These are phyloP conservation scores for Babesia bigemina DNA, from an alignment of 169 alveolate genomes.

Conservation along the genomic window DNA sequence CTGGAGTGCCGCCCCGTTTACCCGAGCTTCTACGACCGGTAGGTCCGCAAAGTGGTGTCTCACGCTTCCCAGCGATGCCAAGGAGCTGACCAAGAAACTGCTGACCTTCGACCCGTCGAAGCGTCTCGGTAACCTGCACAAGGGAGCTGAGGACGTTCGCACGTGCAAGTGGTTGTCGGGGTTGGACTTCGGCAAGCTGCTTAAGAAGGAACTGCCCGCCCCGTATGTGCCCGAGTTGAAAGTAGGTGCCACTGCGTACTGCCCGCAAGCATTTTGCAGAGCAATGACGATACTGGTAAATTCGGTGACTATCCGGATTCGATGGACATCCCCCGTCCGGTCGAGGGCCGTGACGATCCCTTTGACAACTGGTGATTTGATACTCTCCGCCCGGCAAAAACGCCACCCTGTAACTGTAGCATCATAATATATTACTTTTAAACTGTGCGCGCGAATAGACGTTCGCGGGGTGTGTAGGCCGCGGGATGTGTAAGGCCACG, in stretches of 20 bases:
- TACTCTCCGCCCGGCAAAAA: background rate
- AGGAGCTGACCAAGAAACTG: conserved; percentile 89
- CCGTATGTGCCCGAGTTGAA: conserved; percentile 83
- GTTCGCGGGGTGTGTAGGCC: no score
- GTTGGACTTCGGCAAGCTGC: conserved; percentile 81
- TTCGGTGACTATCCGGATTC: conserved; percentile 49
- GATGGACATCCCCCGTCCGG: conserved; percentile 46
- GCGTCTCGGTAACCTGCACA: conserved; percentile 93
- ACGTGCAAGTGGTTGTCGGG: conserved; percentile 87
- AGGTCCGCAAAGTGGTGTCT: background rate
- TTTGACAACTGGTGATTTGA: conserved; percentile 78
- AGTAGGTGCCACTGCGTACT: background rate
- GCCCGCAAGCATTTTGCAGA: background rate
- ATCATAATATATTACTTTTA: no score
- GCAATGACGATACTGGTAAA: conserved; percentile 18
- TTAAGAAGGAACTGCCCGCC: conserved; percentile 78
- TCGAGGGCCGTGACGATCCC: conserved; percentile 69
- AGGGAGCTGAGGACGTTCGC: conserved; percentile 92
- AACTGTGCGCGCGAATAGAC: no score
- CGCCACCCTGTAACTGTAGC: no score
- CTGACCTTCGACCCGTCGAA: conserved; percentile 92
- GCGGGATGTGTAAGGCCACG: no score
- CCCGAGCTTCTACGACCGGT: conserved; percentile 89
- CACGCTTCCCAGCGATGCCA: conserved; percentile 70
- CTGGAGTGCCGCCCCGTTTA: conserved; percentile 93